Evolutionary conservation across 2,329 filamentous ascomycete species (phyloP).

Genomic region (Arthrobotrys conoides): DNA sequence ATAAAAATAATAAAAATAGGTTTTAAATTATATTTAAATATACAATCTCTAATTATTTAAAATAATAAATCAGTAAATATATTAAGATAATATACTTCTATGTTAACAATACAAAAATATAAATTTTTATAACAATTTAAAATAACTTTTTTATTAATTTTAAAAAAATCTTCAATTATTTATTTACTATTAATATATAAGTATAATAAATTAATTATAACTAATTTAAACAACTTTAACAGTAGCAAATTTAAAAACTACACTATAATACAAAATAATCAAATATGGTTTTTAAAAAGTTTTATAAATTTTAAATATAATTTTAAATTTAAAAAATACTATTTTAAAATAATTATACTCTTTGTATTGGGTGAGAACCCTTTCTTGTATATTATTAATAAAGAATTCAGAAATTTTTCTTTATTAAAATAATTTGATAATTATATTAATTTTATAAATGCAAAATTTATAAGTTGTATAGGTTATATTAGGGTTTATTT

Average conservation of each 20-base stretch:
- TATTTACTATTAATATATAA: neutral
- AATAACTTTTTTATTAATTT: slow-evolving; percentile 2
- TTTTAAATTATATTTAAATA: no score
- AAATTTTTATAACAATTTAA: neutral
- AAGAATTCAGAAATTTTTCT: no score
- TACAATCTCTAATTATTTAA: no score
- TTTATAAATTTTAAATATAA: neutral
- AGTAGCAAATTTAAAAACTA: neutral
- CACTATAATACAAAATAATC: neutral
- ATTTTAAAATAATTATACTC: no score
- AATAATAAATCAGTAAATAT: neutral
- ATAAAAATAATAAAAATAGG: neutral
- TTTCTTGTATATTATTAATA: no score
- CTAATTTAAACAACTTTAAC: neutral
- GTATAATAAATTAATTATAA: neutral
- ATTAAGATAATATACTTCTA: neutral
- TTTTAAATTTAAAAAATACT: neutral
- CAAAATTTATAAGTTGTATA: no score
- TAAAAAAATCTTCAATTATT: neutral
- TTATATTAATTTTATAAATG: no score
- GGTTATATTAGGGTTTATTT: no score
- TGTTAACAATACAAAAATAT: no score
- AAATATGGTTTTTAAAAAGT: neutral
- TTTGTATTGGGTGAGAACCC: no score
- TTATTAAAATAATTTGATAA: no score